Evolutionary conservation across 768 basidiomycete genomes (phyloP).

Genomic region (Tylopilus vinaceipallidus): DNA sequence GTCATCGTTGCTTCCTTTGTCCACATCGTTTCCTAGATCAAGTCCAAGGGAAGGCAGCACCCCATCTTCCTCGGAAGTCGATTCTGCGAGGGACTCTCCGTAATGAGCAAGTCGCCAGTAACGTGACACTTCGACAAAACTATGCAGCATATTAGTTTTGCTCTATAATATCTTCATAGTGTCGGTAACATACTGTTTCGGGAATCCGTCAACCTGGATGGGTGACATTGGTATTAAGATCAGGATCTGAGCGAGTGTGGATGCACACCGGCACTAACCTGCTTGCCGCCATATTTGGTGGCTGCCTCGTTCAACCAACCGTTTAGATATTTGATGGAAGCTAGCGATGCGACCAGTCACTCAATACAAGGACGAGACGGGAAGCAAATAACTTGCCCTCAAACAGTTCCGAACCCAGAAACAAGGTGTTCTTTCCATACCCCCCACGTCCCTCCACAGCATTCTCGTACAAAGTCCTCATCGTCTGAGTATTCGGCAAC

Average conservation of each 20-base stretch:
- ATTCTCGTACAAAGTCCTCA: slow-evolving; percentile 2
- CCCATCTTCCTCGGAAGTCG: not conserved
- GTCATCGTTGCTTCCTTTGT: not conserved
- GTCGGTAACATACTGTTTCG: not conserved
- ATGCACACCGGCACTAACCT: slow-evolving; percentile 9
- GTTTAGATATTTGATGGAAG: not conserved
- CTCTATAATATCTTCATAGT: too few species aligned
- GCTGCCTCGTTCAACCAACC: slow-evolving; percentile 16
- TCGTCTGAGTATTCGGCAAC: not conserved
- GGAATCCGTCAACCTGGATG: slow-evolving; percentile 1
- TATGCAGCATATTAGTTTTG: not conserved
- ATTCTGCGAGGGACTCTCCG: not conserved
- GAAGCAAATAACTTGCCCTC: not conserved
- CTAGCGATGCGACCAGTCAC: not conserved
- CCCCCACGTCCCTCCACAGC: slow-evolving; percentile 10
- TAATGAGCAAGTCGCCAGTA: slow-evolving; percentile 1
- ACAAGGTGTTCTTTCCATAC: slow-evolving; percentile 6
- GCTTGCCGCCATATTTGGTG: slow-evolving; percentile 15
- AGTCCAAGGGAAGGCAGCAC: not conserved
- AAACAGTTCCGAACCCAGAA: not conserved
- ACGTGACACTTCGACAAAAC: not conserved
- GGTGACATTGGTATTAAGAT: not conserved
- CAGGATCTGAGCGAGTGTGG: not conserved
- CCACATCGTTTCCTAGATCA: too few species aligned
- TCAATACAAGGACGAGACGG: not conserved